Evolutionary conservation across 768 basidiomycete species (phyloP), one percentile per base, ranked within the genome.

Genomic region (Macrolepiota fuliginosa): DNA sequence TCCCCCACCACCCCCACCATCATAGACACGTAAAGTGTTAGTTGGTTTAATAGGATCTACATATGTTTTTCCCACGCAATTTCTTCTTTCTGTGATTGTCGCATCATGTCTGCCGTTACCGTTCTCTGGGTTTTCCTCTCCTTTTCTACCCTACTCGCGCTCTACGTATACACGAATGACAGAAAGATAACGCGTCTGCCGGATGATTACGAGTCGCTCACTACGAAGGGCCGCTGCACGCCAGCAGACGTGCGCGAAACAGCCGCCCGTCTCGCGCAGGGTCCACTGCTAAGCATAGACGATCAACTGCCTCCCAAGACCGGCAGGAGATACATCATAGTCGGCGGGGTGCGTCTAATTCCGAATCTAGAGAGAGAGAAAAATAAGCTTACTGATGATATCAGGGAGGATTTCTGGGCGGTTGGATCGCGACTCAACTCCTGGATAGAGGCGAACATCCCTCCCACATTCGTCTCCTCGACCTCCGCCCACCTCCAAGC

Each of bases 341-440:
- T 89, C 39, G 91, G 91, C 58, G 90, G 91, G 66, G 89, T 89
- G 69, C 63, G 83, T 81, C 17, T 19, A 22, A 1, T 19, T 45
- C 39, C n/a, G 39, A 40, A 47, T 49, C 11, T 59, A 22, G 32
- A 55, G 42, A 49, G 9, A 22, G 47, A 54, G 36, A 19, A 50
- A 6, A 42, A 36, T 7, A 1, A 15, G 29, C 29, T 22, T 13
- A 32, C 29, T 63, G 35, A 50, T 45, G 15, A 19, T 39, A 19
- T 61, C 51, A 91, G 90, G 83, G 85, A 3, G 90, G 90, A 0
- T 91, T 91, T 62, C 72, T 91, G 2, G 90, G 90, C 12, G 88
- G 89, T 6, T 92, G 91, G 91, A 86, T 92, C 39, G 85, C 88
- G 3, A 75, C 84, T 0, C 84, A 89, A 47, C 76, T 92, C 1